Evolutionary conservation across 1,284 basidiomycete genomes (phyloP).

Genomic region (Tilletia horrida): DNA sequence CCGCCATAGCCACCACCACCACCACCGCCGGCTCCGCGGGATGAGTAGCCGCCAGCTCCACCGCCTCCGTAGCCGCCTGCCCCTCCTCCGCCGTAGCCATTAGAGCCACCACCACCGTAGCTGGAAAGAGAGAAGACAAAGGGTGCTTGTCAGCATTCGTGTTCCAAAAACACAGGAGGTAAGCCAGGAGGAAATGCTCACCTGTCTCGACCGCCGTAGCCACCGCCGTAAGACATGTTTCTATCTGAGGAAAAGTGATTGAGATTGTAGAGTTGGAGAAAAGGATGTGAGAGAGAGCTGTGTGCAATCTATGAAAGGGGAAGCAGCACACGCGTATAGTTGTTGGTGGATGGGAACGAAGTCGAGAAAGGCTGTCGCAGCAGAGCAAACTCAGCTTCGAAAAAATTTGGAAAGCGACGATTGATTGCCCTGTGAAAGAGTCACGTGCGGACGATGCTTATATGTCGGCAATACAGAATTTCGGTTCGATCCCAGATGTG

Average conservation of each 20-base stretch:
- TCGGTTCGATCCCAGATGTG: too few relatives aligned
- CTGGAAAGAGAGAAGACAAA: not conserved
- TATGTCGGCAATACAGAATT: too few relatives aligned
- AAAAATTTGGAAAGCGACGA: not conserved
- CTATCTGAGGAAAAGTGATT: not conserved
- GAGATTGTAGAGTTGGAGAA: not conserved
- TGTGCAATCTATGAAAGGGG: too few relatives aligned
- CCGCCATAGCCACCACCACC: slow-evolving; percentile 48
- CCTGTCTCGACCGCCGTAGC: slow-evolving; percentile 24
- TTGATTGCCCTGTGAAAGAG: not conserved
- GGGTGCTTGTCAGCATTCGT: not conserved
- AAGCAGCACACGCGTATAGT: too few relatives aligned
- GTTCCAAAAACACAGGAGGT: not conserved
- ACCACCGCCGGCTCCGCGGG: slow-evolving; percentile 39
- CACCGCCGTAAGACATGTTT: slow-evolving; percentile 43
- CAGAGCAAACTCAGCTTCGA: too few relatives aligned
- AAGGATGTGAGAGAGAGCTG: not conserved
- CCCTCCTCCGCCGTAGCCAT: slow-evolving; percentile 2
- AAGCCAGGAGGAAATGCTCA: not conserved
- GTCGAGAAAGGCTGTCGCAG: too few relatives aligned
- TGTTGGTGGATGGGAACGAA: too few relatives aligned
- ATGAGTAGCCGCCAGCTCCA: slow-evolving; percentile 27
- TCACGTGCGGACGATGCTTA: too few relatives aligned
- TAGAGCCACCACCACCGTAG: slow-evolving; percentile 18
- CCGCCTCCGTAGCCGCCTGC: slow-evolving; percentile 25